Conservation (phyloP, 306 rosid genomes). For the Pueraria montana region DNA sequence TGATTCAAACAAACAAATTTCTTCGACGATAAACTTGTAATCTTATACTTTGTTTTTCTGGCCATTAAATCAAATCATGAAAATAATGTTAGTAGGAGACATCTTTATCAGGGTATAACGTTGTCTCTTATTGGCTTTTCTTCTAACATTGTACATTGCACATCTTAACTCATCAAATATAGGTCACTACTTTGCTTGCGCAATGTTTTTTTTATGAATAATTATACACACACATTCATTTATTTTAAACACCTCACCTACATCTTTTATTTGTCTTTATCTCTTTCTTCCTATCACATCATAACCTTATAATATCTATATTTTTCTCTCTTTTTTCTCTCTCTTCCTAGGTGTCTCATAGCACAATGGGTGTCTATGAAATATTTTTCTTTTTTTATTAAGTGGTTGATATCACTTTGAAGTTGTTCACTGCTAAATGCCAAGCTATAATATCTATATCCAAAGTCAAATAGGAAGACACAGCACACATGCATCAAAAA, state of each 20-base stretch:
- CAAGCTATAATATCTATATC: slow-evolving; percentile 11
- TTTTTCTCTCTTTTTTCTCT: no score
- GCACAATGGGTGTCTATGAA: no score
- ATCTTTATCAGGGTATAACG: background rate
- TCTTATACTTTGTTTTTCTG: background rate
- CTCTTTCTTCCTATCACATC: no score
- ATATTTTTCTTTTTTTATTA: no score
- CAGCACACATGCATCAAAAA: background rate
- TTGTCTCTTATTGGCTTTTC: background rate
- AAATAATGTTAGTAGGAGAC: background rate
- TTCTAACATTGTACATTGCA: background rate
- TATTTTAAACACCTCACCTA: no score
- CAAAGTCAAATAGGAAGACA: slow-evolving; percentile 5
- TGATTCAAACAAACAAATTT: background rate
- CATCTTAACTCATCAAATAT: background rate
- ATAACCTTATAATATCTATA: no score
- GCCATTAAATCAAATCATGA: background rate
- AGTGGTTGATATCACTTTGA: background rate
- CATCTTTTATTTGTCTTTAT: no score
- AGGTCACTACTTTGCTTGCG: background rate
- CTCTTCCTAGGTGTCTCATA: no score
- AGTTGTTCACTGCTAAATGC: background rate
- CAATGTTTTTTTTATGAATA: no score
- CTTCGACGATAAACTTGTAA: background rate
- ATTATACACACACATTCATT: no score